These are phyloP conservation scores for Fusarium haematococcum DNA, from an alignment of 2,329 filamentous ascomycete species.

Conservation along the genomic window DNA sequence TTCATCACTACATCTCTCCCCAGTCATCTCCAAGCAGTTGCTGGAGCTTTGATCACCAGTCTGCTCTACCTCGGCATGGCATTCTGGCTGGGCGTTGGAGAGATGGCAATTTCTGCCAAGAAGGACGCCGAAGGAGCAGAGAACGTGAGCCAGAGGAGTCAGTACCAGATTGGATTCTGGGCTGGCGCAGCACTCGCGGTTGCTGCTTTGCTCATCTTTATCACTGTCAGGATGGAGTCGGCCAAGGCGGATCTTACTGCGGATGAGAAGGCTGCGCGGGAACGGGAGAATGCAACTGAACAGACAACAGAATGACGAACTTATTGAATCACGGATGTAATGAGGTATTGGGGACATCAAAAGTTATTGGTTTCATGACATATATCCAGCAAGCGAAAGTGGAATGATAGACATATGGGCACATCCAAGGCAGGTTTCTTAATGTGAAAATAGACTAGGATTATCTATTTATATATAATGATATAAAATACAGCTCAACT, in stretches of 20 bases:
- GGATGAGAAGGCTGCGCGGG: slow-evolving; percentile 61
- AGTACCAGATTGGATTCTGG: slow-evolving; percentile 76
- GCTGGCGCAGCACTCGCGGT: slow-evolving; percentile 69
- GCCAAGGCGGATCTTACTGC: slow-evolving; percentile 68
- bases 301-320: neutral
- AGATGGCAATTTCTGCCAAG: slow-evolving; percentile 69
- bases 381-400: neutral
- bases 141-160: slow-evolving; percentile 57
- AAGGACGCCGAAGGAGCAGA: slow-evolving; percentile 40
- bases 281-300: slow-evolving; percentile 3
- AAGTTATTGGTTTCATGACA: neutral
- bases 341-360: neutral
- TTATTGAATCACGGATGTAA: neutral
- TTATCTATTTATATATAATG: neutral
- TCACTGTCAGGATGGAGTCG: slow-evolving; percentile 66
- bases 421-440: neutral
- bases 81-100: slow-evolving; percentile 76
- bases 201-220: slow-evolving; percentile 63
- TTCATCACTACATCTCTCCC: slow-evolving; percentile 82
- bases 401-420: neutral
- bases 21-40: slow-evolving; percentile 74
- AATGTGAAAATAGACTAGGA: neutral
- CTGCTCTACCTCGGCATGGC: slow-evolving; percentile 79
- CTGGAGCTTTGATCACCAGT: slow-evolving; percentile 69
- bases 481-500: neutral